Base-by-base conservation (phyloP, 768 basidiomycete genomes). In the Sistotremastrum niveocremeum region DNA sequence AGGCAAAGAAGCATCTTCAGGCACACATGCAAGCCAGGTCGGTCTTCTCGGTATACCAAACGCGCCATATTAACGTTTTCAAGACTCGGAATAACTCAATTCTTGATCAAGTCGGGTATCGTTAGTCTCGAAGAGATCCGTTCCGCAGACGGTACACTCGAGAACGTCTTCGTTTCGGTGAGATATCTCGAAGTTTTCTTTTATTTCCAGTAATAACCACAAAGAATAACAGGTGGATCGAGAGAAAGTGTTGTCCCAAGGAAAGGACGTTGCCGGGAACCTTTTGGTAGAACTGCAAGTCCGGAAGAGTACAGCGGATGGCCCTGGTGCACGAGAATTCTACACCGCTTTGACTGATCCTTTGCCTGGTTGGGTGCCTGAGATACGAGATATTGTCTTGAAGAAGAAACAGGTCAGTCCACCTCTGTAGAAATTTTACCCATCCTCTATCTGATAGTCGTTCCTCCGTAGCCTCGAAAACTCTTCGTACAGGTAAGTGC, bases 11-110 rank as follows among this genome's bases (percentile, higher is more conserved):
- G 60, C 88, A 90, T 54, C 84, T 87, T 11, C 85, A 90, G 57
- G 86, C 85, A 10, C 85, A 88, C 56, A 90, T 88, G 87, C 84
- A 89, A 62, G 86, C 85, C 39, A 76, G 85, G 84, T 84, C 60
- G 41, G 73, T 50, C 20, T 37, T 36, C 7, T 37, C 28, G 8
- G 20, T 20, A 6, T 42, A 9, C 29, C 37, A 41, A 11, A 7
- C 30, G 41, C 34, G 32, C 35, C 42, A 29, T 12, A 30, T 49
- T 39, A 28, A 8, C 12, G 11, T 20, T 20, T 20, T 20, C 20
- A 46, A 86, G 86, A 29, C 67, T 88, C 50, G 86, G 88, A 32
- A 89, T 93, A 60, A 82, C 82, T 7, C 79, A 84, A 46, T 79
- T 81, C 64, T 67, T 93, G 54, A 79, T 86, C 50, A 64, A 73